Evolutionary conservation across 306 rosid genomes (phyloP), one percentile per base, ranked within the genome.

Genomic region (Cucurbita ficifolia): DNA sequence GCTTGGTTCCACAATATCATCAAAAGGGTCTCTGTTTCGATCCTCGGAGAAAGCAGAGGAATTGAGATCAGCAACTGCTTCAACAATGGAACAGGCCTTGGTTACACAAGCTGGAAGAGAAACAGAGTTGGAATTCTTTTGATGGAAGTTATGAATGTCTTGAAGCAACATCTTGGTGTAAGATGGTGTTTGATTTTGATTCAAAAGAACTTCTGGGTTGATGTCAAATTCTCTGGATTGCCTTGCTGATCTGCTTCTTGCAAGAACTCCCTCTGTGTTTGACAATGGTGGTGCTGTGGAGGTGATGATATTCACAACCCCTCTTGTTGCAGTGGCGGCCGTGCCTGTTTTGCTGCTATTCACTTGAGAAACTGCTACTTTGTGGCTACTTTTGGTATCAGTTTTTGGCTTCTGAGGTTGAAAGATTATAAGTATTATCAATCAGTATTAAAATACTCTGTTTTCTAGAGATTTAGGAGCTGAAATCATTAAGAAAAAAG

Each of bases 61-160:
- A 75, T 93, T 90, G 77, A 93, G 94, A 77, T 93, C 91, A n/a
- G 98, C 94, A 52, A 93, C 96, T 58, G 97, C 98, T 86, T 93
- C 97, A 40, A 90, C 83, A 64, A 94, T 90, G 49, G 97, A 87
- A 79, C 97, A 94, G 74, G 95, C 98, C 79, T 91, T 90, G 76
- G 89, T 81, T 63, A 94, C 92, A 79, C 97, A 90, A 55, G 85
- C 82, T 3, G 98, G 98, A 59, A 94, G 89, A 17, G 96, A 71
- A 45, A 88, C 86, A 12, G 82, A 79, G 74, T 81, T 68, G 29
- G 88, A 4, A 54, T n/a, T 88, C 86, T 88, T 91, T 71, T 90
- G 97, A 83, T 94, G 98, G 84, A 94, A 90, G 70, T 89, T 90
- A 33, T 94, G 90, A 75, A 94, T 94, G 82, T 94, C 98, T 81